These are phyloP conservation scores for Testicularia cyperi DNA, from an alignment of 1,284 basidiomycete genomes.

Conservation along the genomic window DNA sequence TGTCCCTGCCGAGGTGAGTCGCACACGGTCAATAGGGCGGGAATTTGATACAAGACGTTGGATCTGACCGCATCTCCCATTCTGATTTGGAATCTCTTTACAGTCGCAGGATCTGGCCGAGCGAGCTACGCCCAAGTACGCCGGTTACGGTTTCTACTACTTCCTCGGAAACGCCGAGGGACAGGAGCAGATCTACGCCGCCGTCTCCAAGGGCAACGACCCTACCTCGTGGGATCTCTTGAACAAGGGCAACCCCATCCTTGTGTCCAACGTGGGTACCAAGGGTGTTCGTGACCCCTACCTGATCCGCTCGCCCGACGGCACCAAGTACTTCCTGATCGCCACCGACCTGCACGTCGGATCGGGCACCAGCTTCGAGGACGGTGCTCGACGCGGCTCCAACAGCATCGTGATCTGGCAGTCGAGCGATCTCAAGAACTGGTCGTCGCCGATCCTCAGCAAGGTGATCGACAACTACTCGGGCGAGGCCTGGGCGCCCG, in stretches of 20 bases:
- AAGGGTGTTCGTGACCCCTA: constrained; percentile 7
- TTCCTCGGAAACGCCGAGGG: constrained; percentile 9
- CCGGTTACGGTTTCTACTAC: constrained; percentile 17
- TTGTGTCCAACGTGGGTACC: constrained; percentile 10
- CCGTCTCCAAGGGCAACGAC: constrained; percentile 7
- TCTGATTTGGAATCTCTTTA: no score
- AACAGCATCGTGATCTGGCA: constrained; percentile 12
- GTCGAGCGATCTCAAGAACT: constrained; percentile 3
- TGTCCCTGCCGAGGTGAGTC: no score
- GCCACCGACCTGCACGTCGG: constrained; percentile 12
- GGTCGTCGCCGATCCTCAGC: constrained; percentile 1
- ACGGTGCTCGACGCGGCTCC: background rate
- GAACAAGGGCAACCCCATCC: constrained; percentile 8
- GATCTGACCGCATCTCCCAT: no score
- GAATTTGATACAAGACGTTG: no score
- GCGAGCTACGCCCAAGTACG: background rate
- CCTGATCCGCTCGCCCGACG: constrained; percentile 6
- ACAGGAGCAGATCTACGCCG: constrained; percentile 12
- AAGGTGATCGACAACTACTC: constrained; percentile 1
- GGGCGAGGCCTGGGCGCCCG: constrained; percentile 14
- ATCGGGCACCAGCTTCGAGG: constrained; percentile 5
- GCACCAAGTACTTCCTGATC: constrained; percentile 8
- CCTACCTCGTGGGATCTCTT: constrained; percentile 9
- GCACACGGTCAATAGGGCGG: no score
- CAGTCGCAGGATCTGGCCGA: background rate